Conservation (phyloP, 768 basidiomycete genomes). For the Amanita exitialis region DNA sequence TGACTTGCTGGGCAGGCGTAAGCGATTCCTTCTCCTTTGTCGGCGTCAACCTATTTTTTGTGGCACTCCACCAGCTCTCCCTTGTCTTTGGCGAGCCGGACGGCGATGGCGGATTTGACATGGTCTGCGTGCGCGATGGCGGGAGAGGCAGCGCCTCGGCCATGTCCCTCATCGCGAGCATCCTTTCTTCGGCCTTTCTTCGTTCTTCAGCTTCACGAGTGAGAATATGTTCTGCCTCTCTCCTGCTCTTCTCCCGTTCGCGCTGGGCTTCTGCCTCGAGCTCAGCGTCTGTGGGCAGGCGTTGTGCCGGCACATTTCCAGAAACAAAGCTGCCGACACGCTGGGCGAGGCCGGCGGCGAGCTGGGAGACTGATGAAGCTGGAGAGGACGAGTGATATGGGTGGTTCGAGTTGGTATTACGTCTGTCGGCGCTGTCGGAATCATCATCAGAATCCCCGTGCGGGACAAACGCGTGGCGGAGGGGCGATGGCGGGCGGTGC, state of each 20-base stretch:
- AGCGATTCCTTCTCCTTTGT: slow-evolving; percentile 64
- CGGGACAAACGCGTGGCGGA: slow-evolving; percentile 51
- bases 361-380: slow-evolving; percentile 59
- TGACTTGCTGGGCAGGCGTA: slow-evolving; percentile 81
- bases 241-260: slow-evolving; percentile 65
- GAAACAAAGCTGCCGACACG: slow-evolving; percentile 62
- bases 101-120: slow-evolving; percentile 52
- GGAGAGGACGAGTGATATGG: slow-evolving; percentile 44
- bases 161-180: slow-evolving; percentile 62
- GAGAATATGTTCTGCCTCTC: slow-evolving; percentile 73
- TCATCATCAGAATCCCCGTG: slow-evolving; percentile 45
- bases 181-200: slow-evolving; percentile 59
- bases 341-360: slow-evolving; percentile 68
- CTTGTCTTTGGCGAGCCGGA: slow-evolving; percentile 52
- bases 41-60: slow-evolving; percentile 70
- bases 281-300: slow-evolving; percentile 61
- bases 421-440: slow-evolving; percentile 26
- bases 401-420: slow-evolving; percentile 19
- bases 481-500: slow-evolving; percentile 58
- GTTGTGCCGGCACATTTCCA: slow-evolving; percentile 30
- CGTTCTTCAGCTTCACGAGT: slow-evolving; percentile 63
- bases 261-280: slow-evolving; percentile 72
- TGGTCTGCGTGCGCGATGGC: slow-evolving; percentile 48
- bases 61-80: slow-evolving; percentile 60
- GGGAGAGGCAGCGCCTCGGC: slow-evolving; percentile 42